Conservation (phyloP, 2,329 filamentous ascomycete genomes). For the Lomentospora prolificans region DNA sequence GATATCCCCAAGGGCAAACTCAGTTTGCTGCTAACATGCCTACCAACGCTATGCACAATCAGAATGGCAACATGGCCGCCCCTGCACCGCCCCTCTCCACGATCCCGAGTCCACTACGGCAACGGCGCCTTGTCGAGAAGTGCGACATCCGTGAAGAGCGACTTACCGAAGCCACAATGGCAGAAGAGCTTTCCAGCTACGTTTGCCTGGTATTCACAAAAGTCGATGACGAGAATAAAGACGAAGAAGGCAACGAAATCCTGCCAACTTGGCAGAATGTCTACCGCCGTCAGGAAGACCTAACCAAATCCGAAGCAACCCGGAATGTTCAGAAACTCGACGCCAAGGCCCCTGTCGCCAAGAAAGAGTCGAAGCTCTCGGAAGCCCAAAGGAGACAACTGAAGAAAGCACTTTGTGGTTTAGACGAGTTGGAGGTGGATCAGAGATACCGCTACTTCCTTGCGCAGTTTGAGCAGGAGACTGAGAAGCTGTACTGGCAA, state of each 20-base stretch:
- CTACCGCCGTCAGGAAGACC: slow-evolving; percentile 20
- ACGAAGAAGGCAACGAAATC: slow-evolving; percentile 24
- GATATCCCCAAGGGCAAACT: no score
- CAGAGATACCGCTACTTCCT: slow-evolving; percentile 29
- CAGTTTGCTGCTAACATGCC: no score
- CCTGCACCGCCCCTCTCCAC: not conserved
- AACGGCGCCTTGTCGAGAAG: slow-evolving; percentile 14
- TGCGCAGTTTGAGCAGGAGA: slow-evolving; percentile 33
- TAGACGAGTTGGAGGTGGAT: slow-evolving; percentile 26
- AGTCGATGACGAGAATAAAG: slow-evolving; percentile 19
- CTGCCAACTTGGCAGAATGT: slow-evolving; percentile 31
- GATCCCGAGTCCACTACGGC: slow-evolving; percentile 11
- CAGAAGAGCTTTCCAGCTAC: slow-evolving; percentile 29
- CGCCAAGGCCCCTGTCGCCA: slow-evolving; percentile 19
- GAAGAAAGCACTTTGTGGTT: slow-evolving; percentile 24
- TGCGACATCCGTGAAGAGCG: slow-evolving; percentile 28
- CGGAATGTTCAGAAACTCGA: slow-evolving; percentile 28
- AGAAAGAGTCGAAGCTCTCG: slow-evolving; percentile 29
- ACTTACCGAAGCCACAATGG: slow-evolving; percentile 27
- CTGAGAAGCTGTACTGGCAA: slow-evolving; percentile 18
- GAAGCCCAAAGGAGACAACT: slow-evolving; percentile 30
- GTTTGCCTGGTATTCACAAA: slow-evolving; percentile 32
- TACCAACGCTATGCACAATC: no score
- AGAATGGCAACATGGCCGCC: not conserved
- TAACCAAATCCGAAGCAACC: slow-evolving; percentile 27